Evolutionary conservation across 768 basidiomycete genomes (phyloP).

Genomic region (Rhizopogon vulgaris): DNA sequence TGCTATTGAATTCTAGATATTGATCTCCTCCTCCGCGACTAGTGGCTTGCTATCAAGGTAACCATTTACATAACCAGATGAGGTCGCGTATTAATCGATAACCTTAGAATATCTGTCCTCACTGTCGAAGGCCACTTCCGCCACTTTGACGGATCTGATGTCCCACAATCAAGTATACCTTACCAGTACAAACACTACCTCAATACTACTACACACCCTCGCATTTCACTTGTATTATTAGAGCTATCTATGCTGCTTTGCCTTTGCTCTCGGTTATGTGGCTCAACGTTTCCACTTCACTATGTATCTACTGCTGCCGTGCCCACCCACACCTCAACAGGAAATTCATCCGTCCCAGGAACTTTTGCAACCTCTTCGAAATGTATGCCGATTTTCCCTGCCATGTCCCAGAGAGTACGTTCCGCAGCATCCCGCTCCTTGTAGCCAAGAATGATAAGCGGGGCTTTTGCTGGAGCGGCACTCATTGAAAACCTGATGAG

Average conservation of each 20-base stretch:
- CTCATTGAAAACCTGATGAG: conserved; percentile 31
- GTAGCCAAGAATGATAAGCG: conserved; percentile 69
- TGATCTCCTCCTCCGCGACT: background rate
- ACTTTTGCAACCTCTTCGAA: conserved; percentile 52
- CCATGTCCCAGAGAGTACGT: conserved; percentile 65
- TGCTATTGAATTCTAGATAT: conserved; percentile 8
- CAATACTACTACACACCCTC: background rate
- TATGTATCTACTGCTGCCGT: background rate
- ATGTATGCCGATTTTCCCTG: conserved; percentile 41
- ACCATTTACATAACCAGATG: background rate
- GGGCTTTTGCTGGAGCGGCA: conserved; percentile 22
- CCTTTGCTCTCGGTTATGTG: background rate
- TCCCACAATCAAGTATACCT: background rate
- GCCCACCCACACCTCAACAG: conserved; percentile 71
- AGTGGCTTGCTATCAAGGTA: conserved; percentile 79
- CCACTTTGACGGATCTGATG: conserved; percentile 45
- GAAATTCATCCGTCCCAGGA: conserved; percentile 53
- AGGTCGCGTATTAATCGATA: background rate
- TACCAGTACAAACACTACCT: background rate
- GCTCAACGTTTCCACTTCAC: background rate
- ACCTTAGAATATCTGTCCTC: conserved; percentile 81
- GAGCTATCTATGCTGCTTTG: background rate
- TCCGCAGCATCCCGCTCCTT: conserved; percentile 81
- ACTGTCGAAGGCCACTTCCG: conserved; percentile 79
- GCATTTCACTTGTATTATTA: background rate